These are phyloP conservation scores for Berkeleyomyces basicola DNA, from an alignment of 2,329 filamentous ascomycete genomes.

Conservation along the genomic window DNA sequence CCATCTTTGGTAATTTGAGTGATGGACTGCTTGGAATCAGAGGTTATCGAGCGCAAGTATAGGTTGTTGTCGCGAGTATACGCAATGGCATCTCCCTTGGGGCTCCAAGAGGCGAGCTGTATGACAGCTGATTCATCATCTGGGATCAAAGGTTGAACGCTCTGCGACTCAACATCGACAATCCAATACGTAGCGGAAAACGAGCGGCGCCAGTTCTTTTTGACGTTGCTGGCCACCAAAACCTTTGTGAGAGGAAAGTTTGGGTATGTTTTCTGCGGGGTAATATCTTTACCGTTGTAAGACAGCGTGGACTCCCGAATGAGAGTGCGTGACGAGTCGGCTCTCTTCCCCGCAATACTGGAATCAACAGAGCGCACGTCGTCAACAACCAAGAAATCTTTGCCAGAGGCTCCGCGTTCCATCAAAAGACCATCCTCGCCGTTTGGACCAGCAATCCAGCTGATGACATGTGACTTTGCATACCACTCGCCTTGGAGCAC, in stretches of 20 bases:
- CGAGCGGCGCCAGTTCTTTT: slow-evolving; percentile 81
- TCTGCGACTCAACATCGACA: slow-evolving; percentile 71
- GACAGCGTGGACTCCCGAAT: slow-evolving; percentile 54
- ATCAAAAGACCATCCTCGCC: slow-evolving; percentile 76
- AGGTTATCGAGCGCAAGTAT: slow-evolving; percentile 51
- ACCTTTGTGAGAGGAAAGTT: slow-evolving; percentile 77
- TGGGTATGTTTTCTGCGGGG: slow-evolving; percentile 49
- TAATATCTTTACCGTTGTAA: slow-evolving; percentile 37
- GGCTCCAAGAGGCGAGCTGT: slow-evolving; percentile 82
- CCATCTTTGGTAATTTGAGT: slow-evolving; percentile 73
- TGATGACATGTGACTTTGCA: slow-evolving; percentile 46
- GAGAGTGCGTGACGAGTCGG: slow-evolving; percentile 43
- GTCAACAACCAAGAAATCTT: slow-evolving; percentile 70
- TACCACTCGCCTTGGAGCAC: slow-evolving; percentile 50
- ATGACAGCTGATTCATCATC: slow-evolving; percentile 45
- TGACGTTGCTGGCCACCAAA: slow-evolving; percentile 53
- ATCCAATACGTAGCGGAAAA: slow-evolving; percentile 79
- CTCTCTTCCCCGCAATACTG: slow-evolving; percentile 17
- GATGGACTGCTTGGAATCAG: slow-evolving; percentile 24
- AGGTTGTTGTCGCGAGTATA: slow-evolving; percentile 87
- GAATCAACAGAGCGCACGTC: slow-evolving; percentile 47
- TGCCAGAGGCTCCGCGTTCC: slow-evolving; percentile 45
- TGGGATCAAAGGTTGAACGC: slow-evolving; percentile 60
- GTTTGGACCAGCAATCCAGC: slow-evolving; percentile 58
- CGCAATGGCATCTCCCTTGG: slow-evolving; percentile 69